Base-by-base conservation (phyloP, 306 rosid species). In the Urtica urens region DNA sequence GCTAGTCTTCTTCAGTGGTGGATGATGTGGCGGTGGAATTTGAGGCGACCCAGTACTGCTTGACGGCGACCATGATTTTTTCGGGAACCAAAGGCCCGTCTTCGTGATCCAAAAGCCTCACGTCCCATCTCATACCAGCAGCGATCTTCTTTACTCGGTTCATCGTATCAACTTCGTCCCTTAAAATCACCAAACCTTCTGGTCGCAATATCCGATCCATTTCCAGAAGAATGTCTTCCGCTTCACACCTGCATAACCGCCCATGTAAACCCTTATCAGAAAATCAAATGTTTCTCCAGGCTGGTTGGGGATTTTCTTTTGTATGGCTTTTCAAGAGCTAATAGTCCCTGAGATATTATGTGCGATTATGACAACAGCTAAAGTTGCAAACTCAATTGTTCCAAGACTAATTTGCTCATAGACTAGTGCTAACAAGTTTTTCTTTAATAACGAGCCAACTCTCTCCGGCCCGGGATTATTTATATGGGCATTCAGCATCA, bases 121-220 rank as follows among this genome's bases (percentile, higher is more conserved):
- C 46, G 63, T 77, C 73, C 95, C 99, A 90, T 79, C 92, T 79
- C 75, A 90, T 74, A 19, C 93, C 94, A 7, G 87, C 66, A 34
- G 84, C 83, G 39, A 88, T 81, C 55, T 69, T 78, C 62, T 64
- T 76, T 37, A 88, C 86, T 70, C 74, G 74, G 75, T 73, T 83
- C 61, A 85, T 60, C 24, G 81, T 83, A 55, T 90, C 82, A 0
- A 90, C 95, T 66, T 70, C 85, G 4, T 90, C 99, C 34, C 97
- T 66, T 47, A 90, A 54, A 54, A 90, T 64, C 66, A 81, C 71
- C 0, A 75, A 26, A 31, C 99, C 99, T 72, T 90, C 99, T 0
- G 95, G 99, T 63, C 95, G 61, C 66, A 90, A 62, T 23, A 90
- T 77, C 22, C 99, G 85, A 50, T 90, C 99, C 94, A 90, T 81